Conservation (phyloP, 352 stramenopile genomes). For the Pythium coloratum region DNA sequence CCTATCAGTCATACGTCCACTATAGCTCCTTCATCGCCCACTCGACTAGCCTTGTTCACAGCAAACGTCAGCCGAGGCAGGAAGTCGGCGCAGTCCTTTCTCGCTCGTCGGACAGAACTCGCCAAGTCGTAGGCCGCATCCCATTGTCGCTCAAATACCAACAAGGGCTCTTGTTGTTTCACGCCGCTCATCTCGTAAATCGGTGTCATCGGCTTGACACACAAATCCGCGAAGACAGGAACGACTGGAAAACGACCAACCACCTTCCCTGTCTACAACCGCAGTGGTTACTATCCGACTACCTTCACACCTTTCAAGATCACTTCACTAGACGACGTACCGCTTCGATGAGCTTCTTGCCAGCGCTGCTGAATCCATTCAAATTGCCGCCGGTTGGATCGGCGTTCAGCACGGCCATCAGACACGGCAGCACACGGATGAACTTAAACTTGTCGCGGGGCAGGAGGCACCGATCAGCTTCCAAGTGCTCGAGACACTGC, state of each 20-base stretch:
- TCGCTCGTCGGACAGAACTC: conserved; percentile 15
- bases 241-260: conserved; percentile 48
- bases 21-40: no score
- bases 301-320: not conserved
- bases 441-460: conserved; percentile 52
- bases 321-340: conserved; percentile 32
- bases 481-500: conserved; percentile 47
- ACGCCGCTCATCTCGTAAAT: conserved; percentile 24
- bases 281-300: not conserved
- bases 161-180: not conserved
- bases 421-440: conserved; percentile 46
- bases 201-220: conserved; percentile 37
- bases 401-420: conserved; percentile 51
- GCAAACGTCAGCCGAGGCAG: conserved; percentile 39
- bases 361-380: conserved; percentile 31
- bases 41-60: conserved; percentile 39
- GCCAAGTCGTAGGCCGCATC: conserved; percentile 22
- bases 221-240: conserved; percentile 52
- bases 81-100: conserved; percentile 33
- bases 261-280: conserved; percentile 38
- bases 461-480: conserved; percentile 35
- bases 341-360: conserved; percentile 58
- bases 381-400: conserved; percentile 24
- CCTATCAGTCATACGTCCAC: not conserved
- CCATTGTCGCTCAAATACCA: conserved; percentile 2